These are phyloP conservation scores for Yamadazyma siamensis DNA, from an alignment of 1,139 yeast genomes.

Conservation along the genomic window DNA sequence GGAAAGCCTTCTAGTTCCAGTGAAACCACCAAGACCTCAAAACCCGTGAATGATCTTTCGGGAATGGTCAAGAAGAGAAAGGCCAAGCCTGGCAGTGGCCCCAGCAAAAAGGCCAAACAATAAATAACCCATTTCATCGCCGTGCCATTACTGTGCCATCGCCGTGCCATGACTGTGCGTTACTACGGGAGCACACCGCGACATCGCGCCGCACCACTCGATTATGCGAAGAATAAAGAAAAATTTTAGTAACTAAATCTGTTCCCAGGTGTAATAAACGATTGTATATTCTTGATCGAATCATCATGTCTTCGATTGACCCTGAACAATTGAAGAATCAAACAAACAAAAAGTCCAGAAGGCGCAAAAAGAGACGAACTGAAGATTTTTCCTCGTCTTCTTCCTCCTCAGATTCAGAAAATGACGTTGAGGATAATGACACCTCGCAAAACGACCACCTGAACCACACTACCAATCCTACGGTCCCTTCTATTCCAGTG, in stretches of 20 bases:
- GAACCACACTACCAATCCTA: not conserved
- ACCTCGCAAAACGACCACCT: not conserved
- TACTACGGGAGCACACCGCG: too few species aligned
- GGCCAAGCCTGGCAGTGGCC: constrained; percentile 12
- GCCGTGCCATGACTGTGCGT: not conserved
- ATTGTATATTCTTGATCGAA: too few species aligned
- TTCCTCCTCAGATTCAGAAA: constrained; percentile 20
- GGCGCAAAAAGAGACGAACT: constrained; percentile 80
- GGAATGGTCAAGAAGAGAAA: constrained; percentile 34
- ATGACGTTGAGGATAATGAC: constrained; percentile 10
- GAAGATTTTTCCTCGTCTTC: constrained; percentile 52
- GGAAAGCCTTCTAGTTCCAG: constrained; percentile 38
- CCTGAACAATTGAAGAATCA: constrained; percentile 1
- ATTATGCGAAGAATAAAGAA: too few species aligned
- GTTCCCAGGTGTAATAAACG: too few species aligned
- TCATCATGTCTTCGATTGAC: not conserved
- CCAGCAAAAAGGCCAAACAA: constrained; percentile 2
- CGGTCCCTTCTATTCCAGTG: not conserved
- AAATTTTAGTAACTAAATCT: too few species aligned
- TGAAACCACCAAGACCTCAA: constrained; percentile 1
- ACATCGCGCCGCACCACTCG: too few species aligned
- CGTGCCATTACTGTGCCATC: not conserved
- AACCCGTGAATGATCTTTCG: constrained; percentile 29
- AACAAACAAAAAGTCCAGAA: constrained; percentile 17
- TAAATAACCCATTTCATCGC: constrained; percentile 1